These are phyloP conservation scores for Niebla homalea DNA, from an alignment of 495 filamentous ascomycete genomes.

Conservation along the genomic window DNA sequence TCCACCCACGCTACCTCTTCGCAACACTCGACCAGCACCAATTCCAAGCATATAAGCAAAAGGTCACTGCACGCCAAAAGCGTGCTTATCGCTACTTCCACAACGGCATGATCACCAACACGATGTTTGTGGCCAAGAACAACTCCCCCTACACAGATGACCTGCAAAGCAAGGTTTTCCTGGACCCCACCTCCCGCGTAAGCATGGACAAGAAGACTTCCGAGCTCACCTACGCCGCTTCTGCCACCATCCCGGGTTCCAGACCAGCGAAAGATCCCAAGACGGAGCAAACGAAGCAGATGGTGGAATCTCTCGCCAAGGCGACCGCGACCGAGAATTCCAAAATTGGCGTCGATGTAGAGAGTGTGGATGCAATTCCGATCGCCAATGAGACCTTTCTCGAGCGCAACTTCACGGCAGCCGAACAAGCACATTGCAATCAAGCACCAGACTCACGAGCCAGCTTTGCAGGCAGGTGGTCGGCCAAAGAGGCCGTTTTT, in stretches of 20 bases:
- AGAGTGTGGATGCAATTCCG: conserved; percentile 71
- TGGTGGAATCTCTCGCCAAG: conserved; percentile 67
- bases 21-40: conserved; percentile 82
- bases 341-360: conserved; percentile 86
- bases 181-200: conserved; percentile 91
- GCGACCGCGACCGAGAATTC: conserved; percentile 58
- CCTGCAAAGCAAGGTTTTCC: conserved; percentile 74
- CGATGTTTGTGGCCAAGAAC: conserved; percentile 88
- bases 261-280: conserved; percentile 35
- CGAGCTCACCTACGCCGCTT: conserved; percentile 52
- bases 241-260: conserved; percentile 39
- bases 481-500: conserved; percentile 96
- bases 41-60: conserved; percentile 68
- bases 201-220: conserved; percentile 68
- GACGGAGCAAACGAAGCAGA: conserved; percentile 50
- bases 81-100: conserved; percentile 97
- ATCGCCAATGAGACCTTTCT: conserved; percentile 88
- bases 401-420: conserved; percentile 80
- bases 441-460: conserved; percentile 64
- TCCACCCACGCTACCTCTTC: conserved; percentile 91
- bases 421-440: conserved; percentile 73
- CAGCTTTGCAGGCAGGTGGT: conserved; percentile 88
- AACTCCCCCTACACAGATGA: conserved; percentile 79
- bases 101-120: conserved; percentile 92
- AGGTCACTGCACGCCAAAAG: conserved; percentile 88